These are phyloP conservation scores for Verticillium alfalfae DNA, from an alignment of 2,329 filamentous ascomycete species.

Conservation along the genomic window DNA sequence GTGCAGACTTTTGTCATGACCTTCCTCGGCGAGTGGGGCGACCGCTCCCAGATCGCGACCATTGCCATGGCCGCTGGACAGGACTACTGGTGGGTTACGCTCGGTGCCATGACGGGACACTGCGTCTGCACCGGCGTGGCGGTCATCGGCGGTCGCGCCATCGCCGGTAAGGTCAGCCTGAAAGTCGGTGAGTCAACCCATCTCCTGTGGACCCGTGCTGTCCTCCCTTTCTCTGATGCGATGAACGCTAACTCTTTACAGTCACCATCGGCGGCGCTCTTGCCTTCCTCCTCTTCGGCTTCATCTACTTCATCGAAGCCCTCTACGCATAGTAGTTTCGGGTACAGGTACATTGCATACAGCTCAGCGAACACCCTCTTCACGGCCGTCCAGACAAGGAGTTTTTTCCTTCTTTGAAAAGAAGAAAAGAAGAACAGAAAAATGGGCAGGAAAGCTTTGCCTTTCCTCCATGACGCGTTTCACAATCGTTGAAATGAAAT, in stretches of 20 bases:
- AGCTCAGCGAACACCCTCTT: not conserved
- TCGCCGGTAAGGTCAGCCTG: slow-evolving; percentile 90
- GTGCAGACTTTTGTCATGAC: slow-evolving; percentile 99
- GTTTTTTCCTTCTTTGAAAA: too few species aligned
- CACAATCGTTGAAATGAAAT: too few species aligned
- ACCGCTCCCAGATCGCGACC: slow-evolving; percentile 94
- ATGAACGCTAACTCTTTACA: slow-evolving; percentile 24
- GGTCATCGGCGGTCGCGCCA: slow-evolving; percentile 84
- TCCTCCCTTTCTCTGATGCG: not conserved
- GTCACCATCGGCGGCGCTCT: slow-evolving; percentile 88
- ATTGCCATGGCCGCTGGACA: slow-evolving; percentile 98
- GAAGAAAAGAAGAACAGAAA: not conserved
- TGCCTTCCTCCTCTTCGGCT: slow-evolving; percentile 84
- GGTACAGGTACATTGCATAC: not conserved
- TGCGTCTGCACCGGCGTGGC: slow-evolving; percentile 85
- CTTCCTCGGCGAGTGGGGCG: slow-evolving; percentile 96
- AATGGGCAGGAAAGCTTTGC: too few species aligned
- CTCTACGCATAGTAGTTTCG: slow-evolving; percentile 43
- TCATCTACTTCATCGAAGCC: slow-evolving; percentile 86
- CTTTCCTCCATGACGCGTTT: too few species aligned
- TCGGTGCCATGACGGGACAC: slow-evolving; percentile 82
- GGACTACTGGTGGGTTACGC: slow-evolving; percentile 98
- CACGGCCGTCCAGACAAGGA: not conserved
- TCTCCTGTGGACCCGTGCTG: not conserved
- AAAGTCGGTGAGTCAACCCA: slow-evolving; percentile 72